Conservation (phyloP, 208 protist genomes). For the Trypanosoma mega region DNA sequence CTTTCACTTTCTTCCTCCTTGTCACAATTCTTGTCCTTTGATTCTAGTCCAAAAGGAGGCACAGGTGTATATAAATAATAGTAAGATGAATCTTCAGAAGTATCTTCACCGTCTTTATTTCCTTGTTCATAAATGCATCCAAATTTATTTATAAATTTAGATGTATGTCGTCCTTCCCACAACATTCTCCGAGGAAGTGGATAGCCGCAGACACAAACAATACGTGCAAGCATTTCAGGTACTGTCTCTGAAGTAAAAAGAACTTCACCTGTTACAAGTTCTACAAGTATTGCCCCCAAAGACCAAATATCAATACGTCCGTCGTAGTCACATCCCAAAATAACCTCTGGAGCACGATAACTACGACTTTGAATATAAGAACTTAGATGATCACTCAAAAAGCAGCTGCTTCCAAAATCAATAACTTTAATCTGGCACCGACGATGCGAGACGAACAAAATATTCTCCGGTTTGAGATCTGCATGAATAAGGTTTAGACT, state of each 20-base stretch:
- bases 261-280: conserved; percentile 93
- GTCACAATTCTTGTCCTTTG: conserved; percentile 19
- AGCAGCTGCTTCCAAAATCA: conserved; percentile 96
- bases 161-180: conserved; percentile 84
- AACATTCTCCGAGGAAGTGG: conserved; percentile 86
- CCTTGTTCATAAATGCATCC: conserved; percentile 84
- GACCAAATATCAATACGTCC: conserved; percentile 96
- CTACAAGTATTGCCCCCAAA: conserved; percentile 92
- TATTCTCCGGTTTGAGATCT: conserved; percentile 97
- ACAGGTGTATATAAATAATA: conserved; percentile 86
- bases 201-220: conserved; percentile 86
- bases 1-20: conserved; percentile 17
- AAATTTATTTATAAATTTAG: conserved; percentile 90
- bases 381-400: conserved; percentile 93
- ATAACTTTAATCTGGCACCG: conserved; percentile 95
- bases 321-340: conserved; percentile 93
- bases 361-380: conserved; percentile 94
- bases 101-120: conserved; percentile 36
- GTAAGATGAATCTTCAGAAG: conserved; percentile 26
- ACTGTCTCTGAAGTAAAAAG: conserved; percentile 95
- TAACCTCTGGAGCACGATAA: conserved; percentile 93
- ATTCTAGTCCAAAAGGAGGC: conserved; percentile 19
- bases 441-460: conserved; percentile 94
- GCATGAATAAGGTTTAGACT: conserved; percentile 95
- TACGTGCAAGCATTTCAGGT: conserved; percentile 92